Percentiles rank a stretch among this genome's conserved stretches.
Evolutionary conservation across 2,329 filamentous ascomycete genomes (phyloP).

Genomic region (Waltergamsia citrina): DNA sequence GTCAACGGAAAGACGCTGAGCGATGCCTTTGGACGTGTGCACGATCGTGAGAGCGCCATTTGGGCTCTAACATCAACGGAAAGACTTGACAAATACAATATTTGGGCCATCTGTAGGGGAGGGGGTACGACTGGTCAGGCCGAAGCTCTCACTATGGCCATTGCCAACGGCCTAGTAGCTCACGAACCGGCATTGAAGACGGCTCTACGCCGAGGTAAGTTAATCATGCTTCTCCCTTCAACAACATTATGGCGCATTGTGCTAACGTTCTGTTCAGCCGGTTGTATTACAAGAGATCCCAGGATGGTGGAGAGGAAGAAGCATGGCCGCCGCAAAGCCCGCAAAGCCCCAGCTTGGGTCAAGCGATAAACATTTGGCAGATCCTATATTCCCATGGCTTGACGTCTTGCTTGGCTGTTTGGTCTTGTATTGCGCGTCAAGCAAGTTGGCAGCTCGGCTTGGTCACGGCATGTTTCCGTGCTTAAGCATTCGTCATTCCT

Average conservation of each 20-base stretch:
- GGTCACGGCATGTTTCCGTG: too few relatives aligned
- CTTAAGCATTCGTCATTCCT: too few relatives aligned
- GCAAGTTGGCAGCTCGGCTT: too few relatives aligned
- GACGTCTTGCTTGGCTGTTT: too few relatives aligned
- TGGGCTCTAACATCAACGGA: conserved; percentile 82
- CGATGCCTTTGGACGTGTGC: conserved; percentile 75
- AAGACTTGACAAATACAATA: conserved; percentile 91
- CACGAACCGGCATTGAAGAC: conserved; percentile 92
- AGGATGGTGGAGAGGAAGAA: conserved; percentile 98
- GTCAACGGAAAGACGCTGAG: conserved; percentile 84
- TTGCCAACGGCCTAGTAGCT: conserved; percentile 77
- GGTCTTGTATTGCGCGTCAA: too few relatives aligned
- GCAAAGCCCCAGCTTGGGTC: conserved; percentile 98
- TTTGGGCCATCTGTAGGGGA: conserved; percentile 77
- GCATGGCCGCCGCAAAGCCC: conserved; percentile 87
- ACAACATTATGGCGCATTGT: too few relatives aligned
- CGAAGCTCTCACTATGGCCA: conserved; percentile 82
- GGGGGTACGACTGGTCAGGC: conserved; percentile 93
- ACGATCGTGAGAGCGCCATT: conserved; percentile 88
- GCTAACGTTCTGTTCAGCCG: conserved; percentile 58
- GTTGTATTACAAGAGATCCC: conserved; percentile 82
- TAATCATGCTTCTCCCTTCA: conserved; percentile 2
- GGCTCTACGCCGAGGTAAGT: conserved; percentile 76
- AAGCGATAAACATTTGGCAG: too few relatives aligned
- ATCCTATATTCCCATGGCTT: too few relatives aligned